Percentiles rank a stretch among this genome's conserved stretches.
Conservation (phyloP, 306 rosid species). For the Glycyrrhiza uralensis region DNA sequence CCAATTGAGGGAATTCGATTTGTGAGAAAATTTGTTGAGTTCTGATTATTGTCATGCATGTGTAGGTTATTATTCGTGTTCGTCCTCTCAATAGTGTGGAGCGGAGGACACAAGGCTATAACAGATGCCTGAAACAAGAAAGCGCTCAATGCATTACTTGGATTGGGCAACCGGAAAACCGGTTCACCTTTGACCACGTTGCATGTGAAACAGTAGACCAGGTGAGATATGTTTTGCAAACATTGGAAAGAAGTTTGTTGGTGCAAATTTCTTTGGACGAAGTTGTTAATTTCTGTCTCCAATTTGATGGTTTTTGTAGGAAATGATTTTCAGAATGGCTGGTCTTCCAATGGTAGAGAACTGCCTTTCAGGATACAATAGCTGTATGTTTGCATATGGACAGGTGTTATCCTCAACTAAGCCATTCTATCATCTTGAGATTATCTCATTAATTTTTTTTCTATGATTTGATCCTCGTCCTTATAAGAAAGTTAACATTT, state of each 20-base stretch:
- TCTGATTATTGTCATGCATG: constrained; percentile 19
- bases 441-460: neutral
- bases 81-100: constrained; percentile 95
- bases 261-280: neutral
- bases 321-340: constrained; percentile 89
- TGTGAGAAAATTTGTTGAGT: neutral
- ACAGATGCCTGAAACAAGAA: constrained; percentile 87
- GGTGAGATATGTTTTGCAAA: constrained; percentile 56
- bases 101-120: constrained; percentile 58
- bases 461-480: neutral
- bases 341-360: constrained; percentile 97
- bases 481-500: neutral
- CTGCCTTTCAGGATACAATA: constrained; percentile 92
- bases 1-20: neutral
- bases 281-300: constrained; percentile 12
- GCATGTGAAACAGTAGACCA: constrained; percentile 96
- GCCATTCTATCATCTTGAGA: neutral
- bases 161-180: constrained; percentile 86
- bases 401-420: constrained; percentile 57
- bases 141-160: constrained; percentile 67
- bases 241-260: constrained; percentile 12
- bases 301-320: constrained; percentile 48
- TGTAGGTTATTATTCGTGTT: constrained; percentile 84
- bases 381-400: constrained; percentile 98
- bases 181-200: constrained; percentile 92